Evolutionary conservation across 2,329 filamentous ascomycete species (phyloP), one percentile per base, ranked within the genome.

Genomic region (Trichoderma harzianum): DNA sequence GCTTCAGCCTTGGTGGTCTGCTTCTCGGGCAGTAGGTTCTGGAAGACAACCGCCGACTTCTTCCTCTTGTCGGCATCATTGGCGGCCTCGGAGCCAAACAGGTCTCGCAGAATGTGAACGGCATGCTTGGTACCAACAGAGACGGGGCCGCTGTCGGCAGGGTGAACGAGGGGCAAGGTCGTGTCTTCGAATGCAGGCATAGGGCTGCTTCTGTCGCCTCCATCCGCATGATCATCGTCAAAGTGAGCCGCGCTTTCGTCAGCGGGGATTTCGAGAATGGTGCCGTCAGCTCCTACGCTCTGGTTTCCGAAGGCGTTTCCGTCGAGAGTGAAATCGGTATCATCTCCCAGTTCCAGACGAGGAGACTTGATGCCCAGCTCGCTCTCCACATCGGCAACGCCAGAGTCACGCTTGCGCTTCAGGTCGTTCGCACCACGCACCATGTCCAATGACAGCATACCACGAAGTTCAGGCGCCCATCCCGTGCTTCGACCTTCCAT

Each of bases 111-210:
- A 68, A 98, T 89, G 81, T 99, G 95, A 24, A 99, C 97, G 39
- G 96, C 96, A 78, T 97, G 95, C 82, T 97, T 96, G 12, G 96
- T 99, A 73, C 94, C 95, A 21, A 97, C 83, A 0, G 95, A 97
- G 10, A 98, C 92, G 0, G 94, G 93, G 0, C 94, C 94, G 74
- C 90, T 93, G 74, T 98, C 94, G 34, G 90, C 90, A 12, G 94
- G 93, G 78, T 96, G 93, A 5, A 95, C 88, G 4, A 93, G 82
- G 12, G 93, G 92, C 28, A 88, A 89, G 2, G 90, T 91, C 0
- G 93, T 95, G 57, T 94, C 93, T 76, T 97, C 93, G 76, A 96
- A 93, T 36, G 89, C 88, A 16, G 92, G 88, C 73, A 85, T 80
- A 30, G 83, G 80, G 76, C 82, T 86, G 70, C 80, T 82, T 30